phyloP scores from a whole-genome alignment of 208 protist genomes.

The Crithidia bombi region DNA sequence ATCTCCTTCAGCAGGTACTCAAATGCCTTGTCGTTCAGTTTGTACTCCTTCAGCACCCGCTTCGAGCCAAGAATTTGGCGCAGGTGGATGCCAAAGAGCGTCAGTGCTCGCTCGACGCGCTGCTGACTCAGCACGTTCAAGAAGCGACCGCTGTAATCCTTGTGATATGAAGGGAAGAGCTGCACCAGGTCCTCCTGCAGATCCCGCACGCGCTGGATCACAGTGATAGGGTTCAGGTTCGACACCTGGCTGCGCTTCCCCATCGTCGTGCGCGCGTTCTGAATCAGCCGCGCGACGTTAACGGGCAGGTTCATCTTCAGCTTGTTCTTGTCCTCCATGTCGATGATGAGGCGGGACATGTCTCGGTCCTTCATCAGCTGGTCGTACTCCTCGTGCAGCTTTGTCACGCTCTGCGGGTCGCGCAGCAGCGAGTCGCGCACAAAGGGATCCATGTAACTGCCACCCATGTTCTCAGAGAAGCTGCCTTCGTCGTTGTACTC shows the following conservation, averaged over 20 bases:
- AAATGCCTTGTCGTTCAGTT: constrained; percentile 95
- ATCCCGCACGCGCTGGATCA: constrained; percentile 80
- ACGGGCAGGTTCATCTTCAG: constrained; percentile 89
- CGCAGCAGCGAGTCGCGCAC: constrained; percentile 88
- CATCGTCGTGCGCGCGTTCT: constrained; percentile 96
- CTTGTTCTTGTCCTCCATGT: constrained; percentile 65
- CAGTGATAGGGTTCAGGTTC: constrained; percentile 92
- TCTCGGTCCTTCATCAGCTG: constrained; percentile 88
- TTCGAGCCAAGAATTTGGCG: constrained; percentile 94
- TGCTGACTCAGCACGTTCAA: constrained; percentile 88
- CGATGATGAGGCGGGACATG: constrained; percentile 65
- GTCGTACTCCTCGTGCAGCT: constrained; percentile 92
- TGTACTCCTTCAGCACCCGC: constrained; percentile 93
- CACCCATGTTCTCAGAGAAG: constrained; percentile 75
- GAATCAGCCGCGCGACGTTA: constrained; percentile 96
- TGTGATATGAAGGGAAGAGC: constrained; percentile 84
- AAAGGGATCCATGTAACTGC: constrained; percentile 85
- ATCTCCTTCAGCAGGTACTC: constrained; percentile 98
- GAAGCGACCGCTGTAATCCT: constrained; percentile 59
- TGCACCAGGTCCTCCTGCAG: constrained; percentile 82
- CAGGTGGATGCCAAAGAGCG: constrained; percentile 96
- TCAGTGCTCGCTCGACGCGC: constrained; percentile 95
- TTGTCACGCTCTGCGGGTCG: constrained; percentile 64
- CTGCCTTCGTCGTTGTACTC: constrained; percentile 80
- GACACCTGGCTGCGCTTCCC: constrained; percentile 82